Conservation (phyloP, 148 eudicot genomes). For the Dysphania ambrosioides region DNA sequence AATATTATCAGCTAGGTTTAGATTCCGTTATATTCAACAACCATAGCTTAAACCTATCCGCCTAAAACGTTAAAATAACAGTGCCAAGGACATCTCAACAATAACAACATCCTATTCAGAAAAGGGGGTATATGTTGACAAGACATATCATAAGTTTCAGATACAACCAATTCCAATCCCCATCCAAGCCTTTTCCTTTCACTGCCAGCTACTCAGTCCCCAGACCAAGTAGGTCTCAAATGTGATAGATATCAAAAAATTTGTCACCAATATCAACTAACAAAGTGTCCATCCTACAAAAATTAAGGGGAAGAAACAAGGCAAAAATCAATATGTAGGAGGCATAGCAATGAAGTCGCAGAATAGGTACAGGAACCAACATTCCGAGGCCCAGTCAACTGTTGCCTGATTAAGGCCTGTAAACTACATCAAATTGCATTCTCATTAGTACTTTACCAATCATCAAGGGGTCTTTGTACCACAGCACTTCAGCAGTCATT, state of each 20-base stretch:
- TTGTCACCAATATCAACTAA: conserved; percentile 4
- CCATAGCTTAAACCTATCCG: conserved; percentile 4
- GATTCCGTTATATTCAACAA: neutral
- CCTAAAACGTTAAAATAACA: neutral
- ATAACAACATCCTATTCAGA: neutral
- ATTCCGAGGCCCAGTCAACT: neutral
- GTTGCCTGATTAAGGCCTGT: neutral
- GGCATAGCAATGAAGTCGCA: neutral
- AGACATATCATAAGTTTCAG: conserved; percentile 9
- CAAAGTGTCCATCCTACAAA: neutral
- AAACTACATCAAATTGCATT: no score
- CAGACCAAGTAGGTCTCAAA: neutral
- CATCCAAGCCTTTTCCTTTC: conserved; percentile 9
- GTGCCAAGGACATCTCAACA: neutral
- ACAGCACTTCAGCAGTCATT: neutral
- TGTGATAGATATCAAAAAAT: neutral
- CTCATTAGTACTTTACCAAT: neutral
- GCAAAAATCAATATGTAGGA: conserved; percentile 11
- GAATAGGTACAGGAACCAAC: conserved; percentile 1
- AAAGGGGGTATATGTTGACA: conserved; percentile 1
- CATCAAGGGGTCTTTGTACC: neutral
- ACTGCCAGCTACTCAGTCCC: conserved; percentile 16
- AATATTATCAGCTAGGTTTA: conserved; percentile 5
- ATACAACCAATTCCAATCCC: conserved; percentile 12
- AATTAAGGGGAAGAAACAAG: neutral